Evolutionary conservation across 2,329 filamentous ascomycete genomes (phyloP).

Genomic region (Aureobasidium sp.): DNA sequence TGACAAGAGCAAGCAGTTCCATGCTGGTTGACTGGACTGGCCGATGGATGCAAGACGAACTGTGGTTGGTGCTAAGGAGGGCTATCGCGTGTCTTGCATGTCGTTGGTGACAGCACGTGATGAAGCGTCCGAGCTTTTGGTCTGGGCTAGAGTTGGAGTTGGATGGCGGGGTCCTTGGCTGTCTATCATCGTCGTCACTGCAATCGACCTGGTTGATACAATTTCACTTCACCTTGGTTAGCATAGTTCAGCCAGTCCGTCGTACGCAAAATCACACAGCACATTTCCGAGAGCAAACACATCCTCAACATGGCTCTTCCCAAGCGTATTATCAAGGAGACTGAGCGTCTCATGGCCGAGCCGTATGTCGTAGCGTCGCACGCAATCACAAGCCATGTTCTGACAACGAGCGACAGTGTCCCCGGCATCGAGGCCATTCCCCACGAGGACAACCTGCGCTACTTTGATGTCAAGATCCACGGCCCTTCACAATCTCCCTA

Average conservation of each 20-base stretch:
- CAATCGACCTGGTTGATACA: neutral
- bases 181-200: conserved; percentile 3
- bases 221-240: neutral
- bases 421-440: conserved; percentile 93
- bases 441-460: conserved; percentile 93
- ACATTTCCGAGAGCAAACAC: neutral
- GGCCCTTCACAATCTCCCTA: conserved; percentile 90
- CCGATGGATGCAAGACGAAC: neutral
- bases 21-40: neutral
- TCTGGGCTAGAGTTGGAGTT: neutral
- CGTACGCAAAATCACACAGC: neutral
- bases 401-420: conserved; percentile 53
- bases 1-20: neutral
- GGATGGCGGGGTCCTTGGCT: conserved; percentile 4
- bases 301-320: conserved; percentile 59
- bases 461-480: conserved; percentile 96
- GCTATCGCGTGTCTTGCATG: neutral
- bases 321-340: conserved; percentile 98
- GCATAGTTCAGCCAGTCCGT: neutral
- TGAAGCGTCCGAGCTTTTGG: neutral
- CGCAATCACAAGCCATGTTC: conserved; percentile 3
- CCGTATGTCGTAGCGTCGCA: conserved; percentile 55
- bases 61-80: neutral
- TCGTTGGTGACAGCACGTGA: neutral
- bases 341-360: conserved; percentile 91